These are phyloP conservation scores for Ilyonectria robusta DNA, from an alignment of 2,329 filamentous ascomycete genomes.

Conservation along the genomic window DNA sequence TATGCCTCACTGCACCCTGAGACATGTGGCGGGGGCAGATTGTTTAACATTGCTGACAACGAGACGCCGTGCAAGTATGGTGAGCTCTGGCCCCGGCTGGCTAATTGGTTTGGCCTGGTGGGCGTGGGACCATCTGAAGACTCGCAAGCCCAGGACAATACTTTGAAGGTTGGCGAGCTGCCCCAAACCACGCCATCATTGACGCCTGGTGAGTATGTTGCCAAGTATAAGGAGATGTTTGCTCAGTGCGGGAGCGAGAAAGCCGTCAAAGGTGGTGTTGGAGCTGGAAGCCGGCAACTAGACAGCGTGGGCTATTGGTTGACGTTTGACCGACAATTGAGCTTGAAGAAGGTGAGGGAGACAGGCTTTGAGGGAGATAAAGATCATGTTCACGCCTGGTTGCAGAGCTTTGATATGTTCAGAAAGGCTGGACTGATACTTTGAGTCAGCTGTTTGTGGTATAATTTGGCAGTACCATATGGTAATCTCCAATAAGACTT, in stretches of 20 bases:
- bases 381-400: slow-evolving; percentile 57
- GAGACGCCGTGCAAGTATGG: slow-evolving; percentile 44
- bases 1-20: slow-evolving; percentile 48
- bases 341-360: slow-evolving; percentile 54
- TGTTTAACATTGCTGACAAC: slow-evolving; percentile 52
- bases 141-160: slow-evolving; percentile 2
- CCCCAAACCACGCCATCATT: too few species aligned
- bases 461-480: too few species aligned
- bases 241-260: slow-evolving; percentile 37
- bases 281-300: slow-evolving; percentile 54
- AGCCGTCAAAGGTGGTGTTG: slow-evolving; percentile 51
- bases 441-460: slow-evolving; percentile 16
- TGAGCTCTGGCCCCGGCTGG: slow-evolving; percentile 49
- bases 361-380: slow-evolving; percentile 57
- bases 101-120: slow-evolving; percentile 50
- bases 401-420: slow-evolving; percentile 59
- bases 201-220: slow-evolving; percentile 50
- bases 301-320: slow-evolving; percentile 61
- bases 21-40: slow-evolving; percentile 42
- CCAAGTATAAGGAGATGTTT: slow-evolving; percentile 49
- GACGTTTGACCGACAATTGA: slow-evolving; percentile 63
- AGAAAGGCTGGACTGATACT: slow-evolving; percentile 58
- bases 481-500: too few species aligned
- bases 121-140: slow-evolving; percentile 40
- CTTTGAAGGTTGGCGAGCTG: too few species aligned